These are phyloP conservation scores for Mycena sp. DNA, from an alignment of 1,284 basidiomycete genomes.

Conservation along the genomic window DNA sequence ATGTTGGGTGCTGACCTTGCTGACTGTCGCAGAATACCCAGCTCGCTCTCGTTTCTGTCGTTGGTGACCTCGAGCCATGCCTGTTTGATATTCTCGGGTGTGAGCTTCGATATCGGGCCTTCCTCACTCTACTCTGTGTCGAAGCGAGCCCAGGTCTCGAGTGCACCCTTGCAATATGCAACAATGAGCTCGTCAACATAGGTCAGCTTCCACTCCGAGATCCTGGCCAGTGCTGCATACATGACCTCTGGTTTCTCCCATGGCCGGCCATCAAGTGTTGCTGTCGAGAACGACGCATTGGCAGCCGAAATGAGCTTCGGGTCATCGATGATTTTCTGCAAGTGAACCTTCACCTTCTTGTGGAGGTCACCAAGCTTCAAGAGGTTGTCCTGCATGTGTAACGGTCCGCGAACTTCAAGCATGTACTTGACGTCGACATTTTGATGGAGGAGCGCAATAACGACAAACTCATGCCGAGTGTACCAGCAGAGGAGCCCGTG, in stretches of 20 bases:
- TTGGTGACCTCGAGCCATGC: conserved; percentile 26
- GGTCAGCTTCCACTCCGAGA: not conserved
- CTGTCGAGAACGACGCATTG: not conserved
- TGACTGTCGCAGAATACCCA: conserved; percentile 1
- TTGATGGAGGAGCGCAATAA: conserved; percentile 18
- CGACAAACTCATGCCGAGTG: conserved; percentile 20
- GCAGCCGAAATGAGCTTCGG: conserved; percentile 12
- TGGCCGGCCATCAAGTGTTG: not conserved
- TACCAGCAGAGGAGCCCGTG: conserved; percentile 10
- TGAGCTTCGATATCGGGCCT: not conserved
- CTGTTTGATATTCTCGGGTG: conserved; percentile 10
- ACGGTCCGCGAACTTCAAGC: conserved; percentile 2
- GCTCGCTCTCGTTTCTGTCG: conserved; percentile 13
- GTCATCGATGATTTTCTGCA: conserved; percentile 9
- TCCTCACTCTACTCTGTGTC: conserved; percentile 3
- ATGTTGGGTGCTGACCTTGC: conserved; percentile 5
- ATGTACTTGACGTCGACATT: conserved; percentile 25
- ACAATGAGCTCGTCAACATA: conserved; percentile 3
- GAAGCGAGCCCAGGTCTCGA: conserved; percentile 13
- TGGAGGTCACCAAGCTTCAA: conserved; percentile 19
- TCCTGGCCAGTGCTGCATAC: not conserved
- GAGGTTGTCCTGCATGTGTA: conserved; percentile 13
- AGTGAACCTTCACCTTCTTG: conserved; percentile 9
- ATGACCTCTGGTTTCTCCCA: conserved; percentile 1
- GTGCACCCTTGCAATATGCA: not conserved